Percentiles rank a stretch among this genome's conserved stretches.
These are phyloP conservation scores for Sutorius australiensis DNA, from an alignment of 768 basidiomycete genomes.

Conservation along the genomic window DNA sequence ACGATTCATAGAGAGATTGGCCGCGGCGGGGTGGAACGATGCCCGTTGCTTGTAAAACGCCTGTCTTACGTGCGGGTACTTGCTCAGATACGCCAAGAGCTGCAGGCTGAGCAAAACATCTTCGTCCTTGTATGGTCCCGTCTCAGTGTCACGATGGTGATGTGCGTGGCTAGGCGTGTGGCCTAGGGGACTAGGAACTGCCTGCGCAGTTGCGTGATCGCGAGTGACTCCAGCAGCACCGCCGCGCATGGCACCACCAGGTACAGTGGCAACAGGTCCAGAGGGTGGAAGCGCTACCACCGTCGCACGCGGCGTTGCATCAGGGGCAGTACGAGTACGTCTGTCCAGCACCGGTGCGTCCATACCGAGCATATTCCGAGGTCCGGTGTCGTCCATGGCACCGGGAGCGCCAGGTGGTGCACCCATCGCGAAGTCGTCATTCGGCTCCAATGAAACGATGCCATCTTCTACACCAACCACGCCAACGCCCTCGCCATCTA, in stretches of 20 bases:
- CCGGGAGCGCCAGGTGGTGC: conserved; percentile 91
- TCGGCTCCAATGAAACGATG: conserved; percentile 72
- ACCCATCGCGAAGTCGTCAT: conserved; percentile 87
- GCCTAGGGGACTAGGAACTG: conserved; percentile 16
- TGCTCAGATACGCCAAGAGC: conserved; percentile 92
- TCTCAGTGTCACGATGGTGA: conserved; percentile 38
- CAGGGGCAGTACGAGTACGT: conserved; percentile 42
- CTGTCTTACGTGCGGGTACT: conserved; percentile 95
- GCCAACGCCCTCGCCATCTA: conserved; percentile 40
- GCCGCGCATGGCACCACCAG: conserved; percentile 15
- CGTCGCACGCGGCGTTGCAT: conserved; percentile 63
- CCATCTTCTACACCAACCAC: conserved; percentile 63
- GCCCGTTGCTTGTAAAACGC: conserved; percentile 87
- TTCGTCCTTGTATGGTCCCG: conserved; percentile 86
- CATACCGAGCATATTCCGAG: conserved; percentile 28
- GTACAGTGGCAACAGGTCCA: conserved; percentile 8
- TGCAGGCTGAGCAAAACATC: conserved; percentile 89
- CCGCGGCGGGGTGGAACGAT: conserved; percentile 78
- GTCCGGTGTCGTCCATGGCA: conserved; percentile 47
- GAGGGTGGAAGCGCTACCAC: conserved; percentile 50
- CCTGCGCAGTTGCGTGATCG: conserved; percentile 13
- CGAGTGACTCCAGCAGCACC: conserved; percentile 12
- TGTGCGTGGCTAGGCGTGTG: conserved; percentile 33
- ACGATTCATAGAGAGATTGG: conserved; percentile 36
- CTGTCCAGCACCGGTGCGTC: conserved; percentile 27